Evolutionary conservation across 495 filamentous ascomycete species (phyloP).

Genomic region (Elasticomyces elasticus): DNA sequence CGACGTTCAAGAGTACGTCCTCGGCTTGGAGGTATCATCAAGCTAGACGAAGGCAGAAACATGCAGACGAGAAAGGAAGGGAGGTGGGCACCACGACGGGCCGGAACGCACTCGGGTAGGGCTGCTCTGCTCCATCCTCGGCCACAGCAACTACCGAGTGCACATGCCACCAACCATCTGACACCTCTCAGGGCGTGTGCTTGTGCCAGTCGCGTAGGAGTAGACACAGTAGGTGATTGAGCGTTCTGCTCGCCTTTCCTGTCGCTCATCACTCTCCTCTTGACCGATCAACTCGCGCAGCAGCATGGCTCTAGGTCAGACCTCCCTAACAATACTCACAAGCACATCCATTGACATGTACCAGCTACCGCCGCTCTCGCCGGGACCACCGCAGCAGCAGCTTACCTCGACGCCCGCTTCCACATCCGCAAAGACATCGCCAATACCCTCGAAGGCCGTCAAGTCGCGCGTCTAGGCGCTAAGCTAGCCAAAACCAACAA

Average conservation of each 20-base stretch:
- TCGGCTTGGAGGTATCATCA: no score
- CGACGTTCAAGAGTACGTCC: no score
- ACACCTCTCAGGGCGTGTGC: background rate
- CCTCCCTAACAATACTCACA: background rate
- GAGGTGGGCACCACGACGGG: no score
- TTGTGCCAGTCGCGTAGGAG: background rate
- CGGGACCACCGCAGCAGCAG: slow-evolving; percentile 39
- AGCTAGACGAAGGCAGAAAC: no score
- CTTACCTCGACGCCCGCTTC: slow-evolving; percentile 66
- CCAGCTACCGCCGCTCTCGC: slow-evolving; percentile 36
- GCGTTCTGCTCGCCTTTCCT: background rate
- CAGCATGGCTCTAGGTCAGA: slow-evolving; percentile 7
- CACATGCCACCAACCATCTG: background rate
- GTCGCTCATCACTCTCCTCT: background rate
- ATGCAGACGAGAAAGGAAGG: no score
- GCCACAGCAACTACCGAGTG: background rate
- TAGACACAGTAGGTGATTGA: background rate
- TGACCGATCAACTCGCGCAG: background rate
- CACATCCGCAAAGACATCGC: slow-evolving; percentile 53
- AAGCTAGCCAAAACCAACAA: slow-evolving; percentile 33
- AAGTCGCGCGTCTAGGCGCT: background rate
- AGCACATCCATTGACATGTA: background rate
- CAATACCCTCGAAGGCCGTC: slow-evolving; percentile 3
- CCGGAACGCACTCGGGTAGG: no score
- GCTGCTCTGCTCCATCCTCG: no score